A percentile compares a stretch with the other conserved stretches of the same genome.
Conservation (phyloP, 441 rosid genomes). For the Isatis lusitanica region DNA sequence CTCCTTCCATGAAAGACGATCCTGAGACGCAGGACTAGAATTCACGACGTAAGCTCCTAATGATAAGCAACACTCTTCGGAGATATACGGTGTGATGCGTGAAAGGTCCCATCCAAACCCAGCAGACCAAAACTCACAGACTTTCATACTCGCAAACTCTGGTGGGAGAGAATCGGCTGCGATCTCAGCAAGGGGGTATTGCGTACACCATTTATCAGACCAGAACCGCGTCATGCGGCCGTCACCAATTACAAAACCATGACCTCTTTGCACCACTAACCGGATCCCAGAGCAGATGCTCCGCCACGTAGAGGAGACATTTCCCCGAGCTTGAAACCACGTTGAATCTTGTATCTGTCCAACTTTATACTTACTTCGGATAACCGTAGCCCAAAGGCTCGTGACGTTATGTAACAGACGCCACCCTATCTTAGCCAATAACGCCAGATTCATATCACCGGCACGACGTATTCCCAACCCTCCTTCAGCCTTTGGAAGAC, state of each 20-base stretch:
- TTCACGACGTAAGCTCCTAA: too few species aligned
- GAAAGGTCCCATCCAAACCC: too few species aligned
- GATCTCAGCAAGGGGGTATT: too few species aligned
- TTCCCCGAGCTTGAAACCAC: accelerated
- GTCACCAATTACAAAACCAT: neutral
- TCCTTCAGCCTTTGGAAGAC: neutral
- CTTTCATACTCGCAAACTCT: too few species aligned
- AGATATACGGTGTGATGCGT: too few species aligned
- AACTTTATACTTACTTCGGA: neutral
- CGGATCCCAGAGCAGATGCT: neutral
- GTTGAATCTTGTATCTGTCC: neutral
- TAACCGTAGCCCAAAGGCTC: neutral
- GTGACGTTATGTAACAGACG: neutral
- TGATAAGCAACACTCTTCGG: too few species aligned
- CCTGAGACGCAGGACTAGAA: too few species aligned
- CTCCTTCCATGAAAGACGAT: too few species aligned
- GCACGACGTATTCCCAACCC: neutral
- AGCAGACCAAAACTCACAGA: too few species aligned
- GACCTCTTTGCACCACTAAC: neutral
- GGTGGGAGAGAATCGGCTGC: too few species aligned
- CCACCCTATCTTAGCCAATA: neutral
- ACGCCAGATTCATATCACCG: neutral
- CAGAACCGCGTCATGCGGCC: too few species aligned
- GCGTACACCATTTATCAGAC: too few species aligned
- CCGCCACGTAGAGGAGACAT: neutral